Percentiles rank a stretch among this genome's conserved stretches.
These are phyloP conservation scores for Globisporangium echinulatum DNA, from an alignment of 352 stramenopile genomes.

Conservation along the genomic window DNA sequence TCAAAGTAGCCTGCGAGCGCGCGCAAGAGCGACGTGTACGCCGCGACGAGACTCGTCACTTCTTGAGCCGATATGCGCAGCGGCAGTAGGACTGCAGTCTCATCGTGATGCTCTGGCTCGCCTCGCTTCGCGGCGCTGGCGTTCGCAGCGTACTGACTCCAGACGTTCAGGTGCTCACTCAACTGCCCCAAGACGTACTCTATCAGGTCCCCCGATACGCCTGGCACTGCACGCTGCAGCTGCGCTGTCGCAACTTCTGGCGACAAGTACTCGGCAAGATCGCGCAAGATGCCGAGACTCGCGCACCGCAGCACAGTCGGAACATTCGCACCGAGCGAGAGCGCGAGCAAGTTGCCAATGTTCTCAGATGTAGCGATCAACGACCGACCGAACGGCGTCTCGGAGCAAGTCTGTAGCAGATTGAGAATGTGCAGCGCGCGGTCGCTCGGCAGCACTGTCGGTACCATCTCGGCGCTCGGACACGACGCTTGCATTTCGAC, in stretches of 20 bases:
- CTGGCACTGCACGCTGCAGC: slow-evolving; percentile 23
- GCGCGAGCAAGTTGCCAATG: slow-evolving; percentile 47
- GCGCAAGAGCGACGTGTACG: slow-evolving; percentile 50
- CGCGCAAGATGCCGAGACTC: slow-evolving; percentile 33
- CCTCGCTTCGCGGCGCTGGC: not conserved
- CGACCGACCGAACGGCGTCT: slow-evolving; percentile 44
- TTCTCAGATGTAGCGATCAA: slow-evolving; percentile 56
- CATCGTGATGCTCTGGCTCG: not conserved
- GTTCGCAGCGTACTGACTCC: slow-evolving; percentile 17
- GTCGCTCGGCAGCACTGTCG: slow-evolving; percentile 29
- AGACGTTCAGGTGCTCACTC: slow-evolving; percentile 32
- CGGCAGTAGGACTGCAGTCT: slow-evolving; percentile 13
- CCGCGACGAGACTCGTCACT: slow-evolving; percentile 27
- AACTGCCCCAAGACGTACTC: slow-evolving; percentile 32
- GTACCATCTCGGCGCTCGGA: slow-evolving; percentile 19
- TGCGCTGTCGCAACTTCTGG: slow-evolving; percentile 31
- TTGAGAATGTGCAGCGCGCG: slow-evolving; percentile 61
- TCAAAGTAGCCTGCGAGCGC: slow-evolving; percentile 16
- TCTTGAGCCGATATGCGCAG: slow-evolving; percentile 41
- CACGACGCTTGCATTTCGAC: slow-evolving; percentile 42
- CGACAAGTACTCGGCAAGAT: slow-evolving; percentile 29
- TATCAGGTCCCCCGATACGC: slow-evolving; percentile 19
- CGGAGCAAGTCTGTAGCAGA: slow-evolving; percentile 50
- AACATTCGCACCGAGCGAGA: slow-evolving; percentile 42
- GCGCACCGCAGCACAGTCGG: slow-evolving; percentile 45